Evolutionary conservation across 2,329 filamentous ascomycete genomes (phyloP), one percentile per base, ranked within the genome.

Genomic region (Fusarium udum): DNA sequence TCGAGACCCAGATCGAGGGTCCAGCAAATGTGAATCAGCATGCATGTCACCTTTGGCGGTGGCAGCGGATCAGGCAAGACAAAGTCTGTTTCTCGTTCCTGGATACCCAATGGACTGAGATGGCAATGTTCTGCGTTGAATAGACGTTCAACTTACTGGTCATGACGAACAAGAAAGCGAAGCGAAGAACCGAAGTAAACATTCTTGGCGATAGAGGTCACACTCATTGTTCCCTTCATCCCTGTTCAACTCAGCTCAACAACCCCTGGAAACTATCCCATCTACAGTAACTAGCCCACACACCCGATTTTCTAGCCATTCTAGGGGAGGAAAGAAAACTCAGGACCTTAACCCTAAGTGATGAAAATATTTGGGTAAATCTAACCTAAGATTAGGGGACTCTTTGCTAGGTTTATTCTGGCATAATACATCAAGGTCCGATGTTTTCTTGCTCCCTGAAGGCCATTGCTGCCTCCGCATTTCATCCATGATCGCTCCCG

Each of bases 41-140:
- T 59, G 52, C 20, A 73, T 74, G 71, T 59, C 71, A 72, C 51
- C 43, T 31, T 42, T 28, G 67, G 20, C n/a, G 48, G 61, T 51
- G 71, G 51, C 52, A 69, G 59, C 67, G 58, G 58, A 68, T 34
- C 43, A n/a, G 11, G 32, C 31, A n/a, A 55, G 31, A 26, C 43
- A 65, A 39, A 64, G 65, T 59, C 6, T 58, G 26, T 55, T 64
- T 34, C 8, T 11, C 31, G 51, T 69, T 46, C 52, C 59, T 53
- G 52, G 14, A 24, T 18, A 28, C 26, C 34, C 20, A 39, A 42
- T 40, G 9, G 16, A 14, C 34, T n/a, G 18, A 32, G 39, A 34
- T 46, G 20, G 3, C 6, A 39, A 20, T 31, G 22, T n/a, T 39
- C 6, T 32, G 32, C 9, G 28, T 49, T 20, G 28, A 22, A 31